Base-by-base conservation (phyloP, 345 rosid species). In the Melastoma malabathricum region DNA sequence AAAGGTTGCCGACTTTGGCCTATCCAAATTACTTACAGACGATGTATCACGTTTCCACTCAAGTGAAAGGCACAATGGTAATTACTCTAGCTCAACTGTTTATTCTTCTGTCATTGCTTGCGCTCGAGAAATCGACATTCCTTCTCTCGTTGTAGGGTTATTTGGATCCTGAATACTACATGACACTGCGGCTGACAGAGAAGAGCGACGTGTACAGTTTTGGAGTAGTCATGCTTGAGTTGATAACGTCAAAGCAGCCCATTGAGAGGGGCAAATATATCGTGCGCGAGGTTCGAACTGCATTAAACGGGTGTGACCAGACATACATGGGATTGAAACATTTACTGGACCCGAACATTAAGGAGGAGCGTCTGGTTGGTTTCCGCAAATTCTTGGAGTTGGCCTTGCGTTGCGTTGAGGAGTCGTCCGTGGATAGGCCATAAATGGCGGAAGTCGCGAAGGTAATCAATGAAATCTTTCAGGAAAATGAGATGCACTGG, bases 11-110 rank as follows among this genome's bases (percentile, higher is more conserved):
- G 98, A 92, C 64, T 92, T 92, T 60, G 98, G 98, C 48, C 64
- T 92, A 72, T 92, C 95, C 8, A 92, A 92, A 73, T 78, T 86
- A 8, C 95, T 92, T 46, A 81, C 84, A 5, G 96, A 87, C 69
- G 60, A 85, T 59, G 59, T 96, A 89, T 38, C 98, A 92, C 64
- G 93, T 92, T 54, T 84, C 96, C 29, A 92, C 98, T 25, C 98
- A 92, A 79, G 98, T 92, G 48, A 92, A 92, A 63, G 98, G 98
- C 73, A 92, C 98, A 45, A 61, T 87, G 81, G 98, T 92, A 63
- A 69, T 70, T 18, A 4, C 22, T 19, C 34, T 39, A 1, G 1
- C 43, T 3, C 13, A 7, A 20, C 27, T 23, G 43, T 50, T 41
- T 19, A 29, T 1, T 50, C n/a, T 0, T 34, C 14, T 19, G 0